Base-by-base conservation (phyloP, 768 basidiomycete species). In the Tulasnella sp. region DNA sequence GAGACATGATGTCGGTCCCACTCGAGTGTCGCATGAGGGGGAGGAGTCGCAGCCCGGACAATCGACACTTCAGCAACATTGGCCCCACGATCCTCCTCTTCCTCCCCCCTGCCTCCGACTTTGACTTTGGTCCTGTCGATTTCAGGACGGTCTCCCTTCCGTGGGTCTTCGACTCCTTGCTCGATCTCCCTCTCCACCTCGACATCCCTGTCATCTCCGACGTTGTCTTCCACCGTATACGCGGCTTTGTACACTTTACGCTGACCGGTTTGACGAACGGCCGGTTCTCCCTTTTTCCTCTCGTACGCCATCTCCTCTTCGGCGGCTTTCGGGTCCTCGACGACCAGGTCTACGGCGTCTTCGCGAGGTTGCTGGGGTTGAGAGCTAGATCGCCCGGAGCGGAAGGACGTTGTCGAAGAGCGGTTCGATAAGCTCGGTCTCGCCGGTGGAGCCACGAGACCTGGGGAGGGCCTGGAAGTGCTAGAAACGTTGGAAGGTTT, bases 301-400 rank as follows among this genome's bases (percentile, higher is more conserved):
- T 91, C 90, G 67, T 87, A 85, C 37, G 84, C 83, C 81, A 86
- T 85, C 39, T 88, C 88, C 77, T 87, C 86, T 79, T 89, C 86
- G 40, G 87, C 88, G 4, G 90, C 90, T 10, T 85, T 82, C 10
- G 83, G 79, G 81, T 91, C 92, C 81, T 93, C 92, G 0, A 96
- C 90, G 5, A 98, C 88, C 23, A 99, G 86, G 82, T 99, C 97
- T 1, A 98, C 91, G 0, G 96, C 96, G 80, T 98, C 86, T 0
- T 82, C 79, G 6, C 85, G 86, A 42, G 86, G 77, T 11, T 46
- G 44, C 6, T 78, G 70, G 32, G 29, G 61, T 67, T 67, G 61
- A 16, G 61, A 35, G 32, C 20, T 32, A n/a, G 77, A 72, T 39
- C 35, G 29, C 32, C 23, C 26, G 26, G 78, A 70, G 55, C 51